Percentiles rank a stretch among this genome's conserved stretches.
These are phyloP conservation scores for Hibiscus trionum DNA, from an alignment of 345 rosid species.

Conservation along the genomic window DNA sequence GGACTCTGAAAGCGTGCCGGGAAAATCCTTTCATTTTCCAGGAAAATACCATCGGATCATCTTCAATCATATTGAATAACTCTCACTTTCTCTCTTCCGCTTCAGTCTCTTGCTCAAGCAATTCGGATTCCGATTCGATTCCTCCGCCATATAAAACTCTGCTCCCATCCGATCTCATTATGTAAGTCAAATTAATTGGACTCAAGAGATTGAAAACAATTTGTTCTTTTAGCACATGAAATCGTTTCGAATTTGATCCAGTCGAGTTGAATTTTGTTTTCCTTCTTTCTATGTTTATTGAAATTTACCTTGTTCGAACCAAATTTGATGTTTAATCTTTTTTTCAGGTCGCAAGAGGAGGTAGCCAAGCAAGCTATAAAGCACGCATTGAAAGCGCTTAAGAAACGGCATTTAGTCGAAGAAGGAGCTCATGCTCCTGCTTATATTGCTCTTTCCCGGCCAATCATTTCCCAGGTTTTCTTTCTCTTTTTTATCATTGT, in stretches of 20 bases:
- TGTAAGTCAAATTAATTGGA: neutral
- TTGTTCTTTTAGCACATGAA: neutral
- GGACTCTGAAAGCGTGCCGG: neutral
- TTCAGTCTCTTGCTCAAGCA: neutral
- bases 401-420: constrained; percentile 78
- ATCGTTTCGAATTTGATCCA: neutral
- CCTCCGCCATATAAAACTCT: neutral
- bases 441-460: constrained; percentile 62
- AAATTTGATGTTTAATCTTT: neutral
- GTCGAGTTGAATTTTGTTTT: neutral
- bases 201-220: neutral
- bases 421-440: constrained; percentile 95
- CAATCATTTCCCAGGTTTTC: constrained; percentile 70
- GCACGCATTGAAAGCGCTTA: constrained; percentile 74
- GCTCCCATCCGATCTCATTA: neutral
- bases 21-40: neutral
- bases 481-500: neutral
- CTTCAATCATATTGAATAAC: neutral
- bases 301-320: neutral
- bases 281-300: neutral
- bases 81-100: neutral
- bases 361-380: constrained; percentile 58
- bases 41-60: neutral
- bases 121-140: neutral
- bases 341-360: constrained; percentile 49